These are phyloP conservation scores for Sextonia rubra DNA, from an alignment of 164 flowering plant species.

Conservation along the genomic window DNA sequence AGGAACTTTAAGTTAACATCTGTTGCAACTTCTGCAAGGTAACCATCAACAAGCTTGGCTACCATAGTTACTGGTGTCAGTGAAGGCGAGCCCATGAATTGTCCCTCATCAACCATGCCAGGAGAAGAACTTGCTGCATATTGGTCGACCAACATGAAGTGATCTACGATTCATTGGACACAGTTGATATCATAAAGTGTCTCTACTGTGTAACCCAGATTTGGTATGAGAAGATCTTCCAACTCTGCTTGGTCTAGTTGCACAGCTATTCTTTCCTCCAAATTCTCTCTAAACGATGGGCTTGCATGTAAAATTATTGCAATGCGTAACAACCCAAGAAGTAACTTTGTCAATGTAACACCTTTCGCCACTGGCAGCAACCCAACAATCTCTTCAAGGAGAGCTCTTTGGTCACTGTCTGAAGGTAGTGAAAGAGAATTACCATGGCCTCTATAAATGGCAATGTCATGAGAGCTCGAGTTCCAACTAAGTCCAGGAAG, in stretches of 20 bases:
- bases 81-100: constrained; percentile 39
- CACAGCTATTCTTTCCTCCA: constrained; percentile 57
- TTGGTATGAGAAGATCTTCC: constrained; percentile 74
- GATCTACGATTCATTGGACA: constrained; percentile 66
- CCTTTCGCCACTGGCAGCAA: constrained; percentile 56
- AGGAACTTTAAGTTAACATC: constrained; percentile 62
- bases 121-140: constrained; percentile 21
- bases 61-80: constrained; percentile 62
- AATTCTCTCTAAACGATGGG: constrained; percentile 45
- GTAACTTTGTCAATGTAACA: constrained; percentile 44
- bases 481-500: constrained; percentile 52
- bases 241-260: constrained; percentile 68
- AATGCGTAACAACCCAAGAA: constrained; percentile 55
- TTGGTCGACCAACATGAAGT: constrained; percentile 44
- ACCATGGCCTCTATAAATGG: constrained; percentile 17
- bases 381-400: constrained; percentile 65
- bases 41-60: constrained; percentile 66
- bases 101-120: constrained; percentile 43
- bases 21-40: constrained; percentile 74
- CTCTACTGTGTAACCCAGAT: constrained; percentile 55
- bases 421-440: constrained; percentile 27
- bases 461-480: constrained; percentile 30
- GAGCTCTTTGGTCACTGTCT: constrained; percentile 50
- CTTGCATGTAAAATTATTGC: constrained; percentile 54
- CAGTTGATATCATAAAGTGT: constrained; percentile 74